phyloP scores from a whole-genome alignment of 139 green algal species.

The Chlorella vulgaris region DNA sequence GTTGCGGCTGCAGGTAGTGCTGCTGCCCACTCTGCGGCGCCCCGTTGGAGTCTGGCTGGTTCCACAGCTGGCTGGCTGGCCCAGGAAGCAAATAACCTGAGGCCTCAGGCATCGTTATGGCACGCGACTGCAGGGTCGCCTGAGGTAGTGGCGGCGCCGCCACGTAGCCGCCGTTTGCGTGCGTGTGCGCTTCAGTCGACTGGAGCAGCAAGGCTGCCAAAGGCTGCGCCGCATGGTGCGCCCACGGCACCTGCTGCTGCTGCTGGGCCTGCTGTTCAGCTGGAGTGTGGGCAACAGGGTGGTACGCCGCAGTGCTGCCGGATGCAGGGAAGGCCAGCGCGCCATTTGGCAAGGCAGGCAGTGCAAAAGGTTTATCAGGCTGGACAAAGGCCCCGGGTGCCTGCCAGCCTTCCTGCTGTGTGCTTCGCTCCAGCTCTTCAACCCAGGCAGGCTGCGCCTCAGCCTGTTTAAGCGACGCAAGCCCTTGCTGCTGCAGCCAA shows the following conservation, averaged over 20 bases:
- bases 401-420: too few species aligned
- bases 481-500: not conserved
- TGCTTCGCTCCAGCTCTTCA: not conserved
- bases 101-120: too few species aligned
- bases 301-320: not conserved
- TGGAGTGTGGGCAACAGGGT: not conserved
- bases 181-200: too few species aligned
- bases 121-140: too few species aligned
- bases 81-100: too few species aligned
- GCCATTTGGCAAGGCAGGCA: too few species aligned
- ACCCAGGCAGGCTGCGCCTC: not conserved
- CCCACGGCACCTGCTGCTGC: not conserved
- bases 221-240: not conserved
- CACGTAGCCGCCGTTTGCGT: not conserved
- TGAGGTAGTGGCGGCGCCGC: not conserved
- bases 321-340: not conserved
- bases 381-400: too few species aligned
- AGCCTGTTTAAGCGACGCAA: not conserved
- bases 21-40: not conserved
- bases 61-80: too few species aligned
- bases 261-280: constrained; percentile 1
- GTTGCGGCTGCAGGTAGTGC: not conserved
- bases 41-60: too few species aligned
- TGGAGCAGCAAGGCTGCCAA: not conserved
- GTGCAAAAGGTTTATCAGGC: too few species aligned